Evolutionary conservation across 140 eudicot genomes (phyloP), one percentile per base, ranked within the genome.

Genomic region (Erigeron philadelphicus): DNA sequence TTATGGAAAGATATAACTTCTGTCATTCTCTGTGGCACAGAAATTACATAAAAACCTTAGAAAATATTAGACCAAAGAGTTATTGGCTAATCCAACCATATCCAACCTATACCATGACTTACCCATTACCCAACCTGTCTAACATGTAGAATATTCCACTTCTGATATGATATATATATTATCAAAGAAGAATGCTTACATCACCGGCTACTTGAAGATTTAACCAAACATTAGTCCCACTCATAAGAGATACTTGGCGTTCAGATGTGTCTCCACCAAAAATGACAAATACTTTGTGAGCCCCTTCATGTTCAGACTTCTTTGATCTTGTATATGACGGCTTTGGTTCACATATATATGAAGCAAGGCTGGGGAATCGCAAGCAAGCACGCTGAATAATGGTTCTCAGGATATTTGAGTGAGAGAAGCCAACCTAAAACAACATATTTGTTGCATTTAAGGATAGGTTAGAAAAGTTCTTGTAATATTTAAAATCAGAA

Each of bases 171-270:
- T 3, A 59, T 0, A 59, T 0, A 59, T 11, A 21, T 42, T 38
- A 15, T 40, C 2, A 35, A 71, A 53, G 48, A 72, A 70, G 80
- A 73, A 59, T 52, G 68, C 96, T 80, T 76, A 90, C 97, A 88
- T 90, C 97, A 65, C 78, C 83, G 16, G 78, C 85, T 56, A 86
- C 88, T 77, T 80, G 90, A 72, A 90, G 83, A 77, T 90, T 90
- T 67, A 90, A 88, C 97, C 96, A 90, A 70, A 90, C 96, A 72
- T 90, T 90, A 31, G 97, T 90, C 63, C 97, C 97, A 67, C 97
- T 90, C 97, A 90, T 90, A 49, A 90, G 96, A 41, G 97, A 90
- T 66, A 90, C 97, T 79, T 90, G 97, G 49, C 97, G 87, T 68
- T 90, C 97, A 16, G 97, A 90, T 23, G 97, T 85, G 80, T 85